phyloP scores from a whole-genome alignment of 1,139 yeast genomes.

The Magnusiomyces paraingens region DNA sequence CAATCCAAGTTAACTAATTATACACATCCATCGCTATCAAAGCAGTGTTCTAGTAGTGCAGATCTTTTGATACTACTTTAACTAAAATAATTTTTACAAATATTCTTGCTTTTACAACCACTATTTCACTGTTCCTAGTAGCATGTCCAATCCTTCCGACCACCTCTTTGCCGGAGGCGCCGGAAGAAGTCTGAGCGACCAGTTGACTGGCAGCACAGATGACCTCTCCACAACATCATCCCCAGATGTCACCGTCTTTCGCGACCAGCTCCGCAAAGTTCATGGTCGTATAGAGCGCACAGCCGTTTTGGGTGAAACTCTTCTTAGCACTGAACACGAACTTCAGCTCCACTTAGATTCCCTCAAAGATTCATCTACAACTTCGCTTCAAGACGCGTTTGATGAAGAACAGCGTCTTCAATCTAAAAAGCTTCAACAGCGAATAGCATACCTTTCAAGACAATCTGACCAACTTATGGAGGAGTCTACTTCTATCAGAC shows the following conservation, averaged over 20 bases:
- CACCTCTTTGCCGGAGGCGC: background rate
- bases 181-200: background rate
- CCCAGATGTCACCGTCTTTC: background rate
- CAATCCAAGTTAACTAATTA: too few species aligned
- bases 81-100: too few species aligned
- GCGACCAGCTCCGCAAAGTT: conserved; percentile 11
- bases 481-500: background rate
- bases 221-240: background rate
- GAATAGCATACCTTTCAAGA: conserved; percentile 33
- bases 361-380: conserved; percentile 1
- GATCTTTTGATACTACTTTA: too few species aligned
- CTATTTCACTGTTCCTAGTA: background rate
- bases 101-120: background rate
- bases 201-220: background rate
- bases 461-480: conserved; percentile 18
- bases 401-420: conserved; percentile 49
- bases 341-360: conserved; percentile 14
- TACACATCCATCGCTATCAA: background rate
- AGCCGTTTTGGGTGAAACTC: conserved; percentile 14
- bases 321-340: conserved; percentile 16
- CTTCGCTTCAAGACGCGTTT: conserved; percentile 31
- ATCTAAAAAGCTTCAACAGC: conserved; percentile 38
- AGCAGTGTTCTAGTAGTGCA: too few species aligned
- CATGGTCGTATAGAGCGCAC: conserved; percentile 15
- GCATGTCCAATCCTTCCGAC: background rate